Percentiles rank a stretch among this genome's conserved stretches.
These are phyloP conservation scores for Nectriaceae sp. DNA, from an alignment of 2,329 filamentous ascomycete species.

Conservation along the genomic window DNA sequence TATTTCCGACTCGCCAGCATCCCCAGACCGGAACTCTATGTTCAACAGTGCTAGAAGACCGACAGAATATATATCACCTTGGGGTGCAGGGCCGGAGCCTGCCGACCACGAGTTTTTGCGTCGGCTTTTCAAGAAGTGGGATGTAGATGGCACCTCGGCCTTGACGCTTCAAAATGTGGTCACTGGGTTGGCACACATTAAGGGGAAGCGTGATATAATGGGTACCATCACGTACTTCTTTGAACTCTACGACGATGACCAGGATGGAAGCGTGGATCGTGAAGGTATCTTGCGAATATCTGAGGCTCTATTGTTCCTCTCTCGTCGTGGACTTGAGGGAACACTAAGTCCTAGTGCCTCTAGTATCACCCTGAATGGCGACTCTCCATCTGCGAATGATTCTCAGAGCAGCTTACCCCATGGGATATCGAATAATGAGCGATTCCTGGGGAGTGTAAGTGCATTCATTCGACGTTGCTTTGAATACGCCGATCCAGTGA, in stretches of 20 bases:
- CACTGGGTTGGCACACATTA: conserved; percentile 84
- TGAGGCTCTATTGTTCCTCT: conserved; percentile 90
- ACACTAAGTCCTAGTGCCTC: conserved; percentile 67
- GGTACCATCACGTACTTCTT: conserved; percentile 98
- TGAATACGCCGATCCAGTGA: conserved; percentile 90
- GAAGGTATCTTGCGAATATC: conserved; percentile 95
- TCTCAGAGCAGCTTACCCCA: conserved; percentile 42
- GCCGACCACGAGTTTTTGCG: conserved; percentile 95
- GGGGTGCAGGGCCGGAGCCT: conserved; percentile 64
- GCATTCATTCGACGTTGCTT: conserved; percentile 96
- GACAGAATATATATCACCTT: conserved; percentile 49
- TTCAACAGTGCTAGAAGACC: conserved; percentile 56
- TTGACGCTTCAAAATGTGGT: conserved; percentile 91
- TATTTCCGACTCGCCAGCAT: conserved; percentile 76
- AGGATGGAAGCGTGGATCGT: conserved; percentile 87
- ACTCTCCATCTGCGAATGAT: conserved; percentile 30
- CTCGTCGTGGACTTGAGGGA: conserved; percentile 81
- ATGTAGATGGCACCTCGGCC: conserved; percentile 73
- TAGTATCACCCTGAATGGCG: conserved; percentile 51
- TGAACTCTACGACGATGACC: conserved; percentile 91
- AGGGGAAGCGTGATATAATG: conserved; percentile 95
- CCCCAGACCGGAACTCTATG: conserved; percentile 60
- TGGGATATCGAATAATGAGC: conserved; percentile 74
- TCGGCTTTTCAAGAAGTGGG: conserved; percentile 86
- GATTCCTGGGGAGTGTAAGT: conserved; percentile 89